A percentile compares a stretch with the other conserved stretches of the same genome.
These are phyloP conservation scores for Xanthoceras sorbifolium DNA, from an alignment of 345 rosid species.

Conservation along the genomic window DNA sequence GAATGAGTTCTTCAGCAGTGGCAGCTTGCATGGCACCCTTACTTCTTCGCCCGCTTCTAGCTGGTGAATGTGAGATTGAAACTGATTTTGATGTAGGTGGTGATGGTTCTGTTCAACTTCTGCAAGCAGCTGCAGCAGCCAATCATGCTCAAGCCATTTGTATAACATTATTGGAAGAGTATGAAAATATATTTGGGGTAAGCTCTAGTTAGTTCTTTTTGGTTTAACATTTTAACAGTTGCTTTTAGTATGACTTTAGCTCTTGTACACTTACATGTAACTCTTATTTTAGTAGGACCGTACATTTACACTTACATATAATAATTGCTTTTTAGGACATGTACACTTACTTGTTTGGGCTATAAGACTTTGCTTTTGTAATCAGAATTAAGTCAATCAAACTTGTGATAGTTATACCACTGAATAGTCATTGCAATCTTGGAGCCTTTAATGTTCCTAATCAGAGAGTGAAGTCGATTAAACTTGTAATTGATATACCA, in stretches of 20 bases:
- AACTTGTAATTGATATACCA: background rate
- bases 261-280: background rate
- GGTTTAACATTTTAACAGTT: background rate
- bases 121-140: constrained; percentile 99
- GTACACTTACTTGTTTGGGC: background rate
- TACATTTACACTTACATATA: too few species aligned
- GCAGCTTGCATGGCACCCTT: constrained; percentile 99
- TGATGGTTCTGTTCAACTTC: constrained; percentile 90
- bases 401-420: background rate
- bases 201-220: constrained; percentile 31
- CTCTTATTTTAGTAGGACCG: background rate
- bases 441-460: constrained; percentile 1
- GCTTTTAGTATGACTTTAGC: constrained; percentile 11
- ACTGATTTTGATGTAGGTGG: constrained; percentile 89
- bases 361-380: background rate
- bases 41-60: constrained; percentile 95
- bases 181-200: constrained; percentile 84
- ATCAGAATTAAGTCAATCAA: background rate
- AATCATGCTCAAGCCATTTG: constrained; percentile 99
- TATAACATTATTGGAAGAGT: constrained; percentile 87
- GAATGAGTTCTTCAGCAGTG: constrained; percentile 97
- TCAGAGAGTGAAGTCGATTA: background rate
- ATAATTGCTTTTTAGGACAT: too few species aligned
- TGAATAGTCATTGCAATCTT: background rate
- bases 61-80: constrained; percentile 97